A percentile compares a stretch with the other conserved stretches of the same genome.
Conservation (phyloP, 2,329 filamentous ascomycete species). For the Neofusicoccum cordaticola region DNA sequence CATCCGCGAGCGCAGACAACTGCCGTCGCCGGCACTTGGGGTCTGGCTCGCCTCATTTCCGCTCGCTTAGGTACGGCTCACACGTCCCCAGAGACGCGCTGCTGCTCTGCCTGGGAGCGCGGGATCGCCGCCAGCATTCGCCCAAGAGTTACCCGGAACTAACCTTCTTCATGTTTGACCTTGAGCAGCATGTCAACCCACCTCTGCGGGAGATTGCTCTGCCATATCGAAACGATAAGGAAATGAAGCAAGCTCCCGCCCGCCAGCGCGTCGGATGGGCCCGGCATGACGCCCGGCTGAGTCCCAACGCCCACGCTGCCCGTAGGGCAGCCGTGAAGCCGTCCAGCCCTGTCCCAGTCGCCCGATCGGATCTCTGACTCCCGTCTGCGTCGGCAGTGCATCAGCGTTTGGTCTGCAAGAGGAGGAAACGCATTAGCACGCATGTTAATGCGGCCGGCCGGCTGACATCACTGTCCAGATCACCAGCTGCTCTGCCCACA, state of each 20-base stretch:
- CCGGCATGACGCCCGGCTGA: not conserved
- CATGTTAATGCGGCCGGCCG: not conserved
- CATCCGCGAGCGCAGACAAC: not conserved
- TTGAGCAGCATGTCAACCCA: not conserved
- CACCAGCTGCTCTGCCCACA: not conserved
- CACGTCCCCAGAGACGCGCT: not conserved
- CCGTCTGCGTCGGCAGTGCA: not conserved
- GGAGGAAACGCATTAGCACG: not conserved
- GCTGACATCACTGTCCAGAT: not conserved
- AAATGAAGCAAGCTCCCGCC: not conserved
- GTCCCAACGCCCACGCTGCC: not conserved
- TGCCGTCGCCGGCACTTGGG: not conserved
- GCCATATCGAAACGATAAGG: not conserved
- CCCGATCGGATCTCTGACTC: conserved; percentile 7
- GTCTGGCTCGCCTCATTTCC: not conserved
- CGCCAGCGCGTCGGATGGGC: not conserved
- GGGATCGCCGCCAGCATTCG: conserved; percentile 6
- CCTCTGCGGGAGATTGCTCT: not conserved
- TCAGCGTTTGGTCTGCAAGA: not conserved
- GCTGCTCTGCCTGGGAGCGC: not conserved
- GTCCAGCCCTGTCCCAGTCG: not conserved
- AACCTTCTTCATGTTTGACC: conserved; percentile 8
- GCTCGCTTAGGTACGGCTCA: not conserved
- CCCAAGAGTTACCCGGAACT: not conserved
- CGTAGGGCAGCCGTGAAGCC: not conserved